Evolutionary conservation across 2,329 filamentous ascomycete genomes (phyloP).

Genomic region (Fusarium drepaniforme): DNA sequence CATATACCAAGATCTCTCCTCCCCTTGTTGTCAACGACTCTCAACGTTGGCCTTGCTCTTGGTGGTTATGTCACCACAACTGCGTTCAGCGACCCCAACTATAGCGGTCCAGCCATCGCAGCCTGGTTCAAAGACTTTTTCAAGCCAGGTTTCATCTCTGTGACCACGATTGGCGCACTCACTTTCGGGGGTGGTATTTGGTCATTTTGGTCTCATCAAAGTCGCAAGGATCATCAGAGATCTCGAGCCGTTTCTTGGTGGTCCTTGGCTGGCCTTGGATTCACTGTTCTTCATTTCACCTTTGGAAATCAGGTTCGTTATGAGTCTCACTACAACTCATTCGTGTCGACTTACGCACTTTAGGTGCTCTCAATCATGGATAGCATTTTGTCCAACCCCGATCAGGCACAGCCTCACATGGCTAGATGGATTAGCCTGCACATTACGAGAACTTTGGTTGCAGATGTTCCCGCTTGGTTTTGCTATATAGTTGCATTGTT

Average conservation of each 20-base stretch:
- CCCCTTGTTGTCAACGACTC: neutral
- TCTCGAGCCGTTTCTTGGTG: neutral
- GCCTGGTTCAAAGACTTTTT: conserved; percentile 30
- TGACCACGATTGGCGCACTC: conserved; percentile 21
- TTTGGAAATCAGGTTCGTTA: neutral
- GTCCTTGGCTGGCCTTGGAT: neutral
- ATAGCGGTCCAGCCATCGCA: conserved; percentile 25
- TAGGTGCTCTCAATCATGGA: neutral
- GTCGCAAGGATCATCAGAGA: neutral
- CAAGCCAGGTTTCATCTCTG: conserved; percentile 26
- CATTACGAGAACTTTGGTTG: neutral
- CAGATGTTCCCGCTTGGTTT: neutral
- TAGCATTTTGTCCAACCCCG: conserved; percentile 1
- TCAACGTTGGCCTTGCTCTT: conserved; percentile 2
- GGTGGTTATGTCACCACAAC: conserved; percentile 26
- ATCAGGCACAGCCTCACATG: conserved; percentile 1
- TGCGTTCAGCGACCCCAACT: conserved; percentile 13
- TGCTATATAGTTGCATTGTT: neutral
- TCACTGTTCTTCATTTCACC: neutral
- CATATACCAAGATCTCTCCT: neutral
- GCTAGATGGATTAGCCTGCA: conserved; percentile 2
- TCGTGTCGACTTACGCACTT: neutral
- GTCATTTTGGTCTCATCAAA: neutral
- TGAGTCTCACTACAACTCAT: neutral
- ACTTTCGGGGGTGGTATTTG: conserved; percentile 4